These are phyloP conservation scores for Acephala macrosclerotiorum DNA, from an alignment of 2,329 filamentous ascomycete species.

Conservation along the genomic window DNA sequence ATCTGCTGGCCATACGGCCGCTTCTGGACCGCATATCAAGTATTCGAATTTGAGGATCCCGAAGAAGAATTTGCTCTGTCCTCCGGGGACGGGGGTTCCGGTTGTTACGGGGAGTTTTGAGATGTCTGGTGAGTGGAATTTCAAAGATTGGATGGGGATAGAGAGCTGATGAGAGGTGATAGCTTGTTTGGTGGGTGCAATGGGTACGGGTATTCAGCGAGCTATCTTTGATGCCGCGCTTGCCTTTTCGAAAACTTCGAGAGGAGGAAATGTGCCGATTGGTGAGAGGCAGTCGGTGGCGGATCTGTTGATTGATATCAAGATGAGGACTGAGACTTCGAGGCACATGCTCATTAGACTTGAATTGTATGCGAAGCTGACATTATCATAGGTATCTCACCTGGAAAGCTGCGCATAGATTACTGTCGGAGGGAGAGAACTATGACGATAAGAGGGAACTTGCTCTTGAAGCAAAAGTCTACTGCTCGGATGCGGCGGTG, in stretches of 20 bases:
- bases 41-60: constrained; percentile 57
- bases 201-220: constrained; percentile 59
- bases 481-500: constrained; percentile 55
- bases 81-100: constrained; percentile 50
- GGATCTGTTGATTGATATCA: constrained; percentile 58
- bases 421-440: constrained; percentile 44
- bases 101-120: constrained; percentile 52
- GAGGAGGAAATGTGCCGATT: constrained; percentile 53
- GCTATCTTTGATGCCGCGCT: constrained; percentile 59
- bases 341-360: background rate
- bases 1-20: constrained; percentile 54
- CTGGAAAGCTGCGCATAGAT: constrained; percentile 55
- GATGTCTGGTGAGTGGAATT: constrained; percentile 7
- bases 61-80: constrained; percentile 51
- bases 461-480: constrained; percentile 58
- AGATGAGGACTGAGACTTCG: constrained; percentile 56
- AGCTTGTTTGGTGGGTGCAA: constrained; percentile 49
- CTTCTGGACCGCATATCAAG: constrained; percentile 54
- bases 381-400: constrained; percentile 53
- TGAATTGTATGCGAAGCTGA: no score
- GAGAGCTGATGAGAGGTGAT: no score
- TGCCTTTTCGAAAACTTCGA: constrained; percentile 54
- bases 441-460: constrained; percentile 48
- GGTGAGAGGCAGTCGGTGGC: constrained; percentile 57
- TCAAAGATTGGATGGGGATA: no score